Evolutionary conservation across 306 rosid species (phyloP), one percentile per base, ranked within the genome.

Genomic region (Fragaria ananassa): DNA sequence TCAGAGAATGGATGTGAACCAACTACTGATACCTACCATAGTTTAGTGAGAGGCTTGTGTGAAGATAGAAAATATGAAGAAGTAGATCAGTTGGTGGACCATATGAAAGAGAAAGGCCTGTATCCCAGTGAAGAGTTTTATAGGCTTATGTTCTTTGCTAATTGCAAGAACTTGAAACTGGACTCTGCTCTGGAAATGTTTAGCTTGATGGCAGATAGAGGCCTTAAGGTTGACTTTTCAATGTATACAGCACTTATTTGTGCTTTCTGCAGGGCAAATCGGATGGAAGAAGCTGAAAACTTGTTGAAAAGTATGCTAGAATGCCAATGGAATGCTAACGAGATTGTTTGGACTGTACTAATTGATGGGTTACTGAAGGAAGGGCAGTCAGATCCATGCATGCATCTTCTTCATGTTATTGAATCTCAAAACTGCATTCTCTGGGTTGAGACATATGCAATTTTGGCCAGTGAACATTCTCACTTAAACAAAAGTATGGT

Each of bases 261-360:
- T 82, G 84, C 82, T 2, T 84, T 85, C 34, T 70, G 84, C 83
- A 73, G 67, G 71, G 67, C 4, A 70, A 77, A 46, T 69, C 74
- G 42, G 65, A 70, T 34, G 56, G 74, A 64, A 54, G 86, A 80
- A 80, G 89, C 86, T 82, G 76, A 82, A 82, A 74, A 47, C 11
- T 63, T 82, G 25, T 82, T 82, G 53, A 71, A 78, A 47, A 82
- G 76, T 45, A 85, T 85, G 86, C 84, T 85, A 29, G 53, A 82
- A 68, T 57, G 74, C 49, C 71, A 74, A 17, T 82, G 84, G 86
- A 85, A 42, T 49, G 42, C 83, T 41, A 86, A 86, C 50, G 89
- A 86, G 85, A 81, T 86, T 77, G 86, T 71, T 45, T 86, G 85
- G 89, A 82, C 86, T 21, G 77, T 86, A 44, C 76, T 83, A 35